Evolutionary conservation across 371 early-diverging fungal species (phyloP), one percentile per base, ranked within the genome.

Genomic region (Cokeromyces recurvatus): DNA sequence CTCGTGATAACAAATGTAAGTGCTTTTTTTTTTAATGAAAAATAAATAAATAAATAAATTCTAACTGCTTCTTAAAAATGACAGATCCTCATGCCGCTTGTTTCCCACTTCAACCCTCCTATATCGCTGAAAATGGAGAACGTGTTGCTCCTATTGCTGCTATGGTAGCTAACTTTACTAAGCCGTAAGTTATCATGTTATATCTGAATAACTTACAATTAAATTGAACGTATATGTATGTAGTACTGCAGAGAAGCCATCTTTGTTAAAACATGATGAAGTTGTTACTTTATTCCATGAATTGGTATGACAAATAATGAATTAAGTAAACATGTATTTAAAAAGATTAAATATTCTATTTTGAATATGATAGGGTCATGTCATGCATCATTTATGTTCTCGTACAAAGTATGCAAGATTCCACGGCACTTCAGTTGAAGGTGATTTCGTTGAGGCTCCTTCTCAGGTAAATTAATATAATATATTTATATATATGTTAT

Each of bases 371-470:
- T 64, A 67, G 91, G 93, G 74, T 8, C 93, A 93, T 43, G 89
- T 88, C 4, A 81, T 91, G 82, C 93, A 93, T 60, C 72, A 84
- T 46, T 73, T 90, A 24, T 88, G 87, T 71, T 79, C 85, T 21
- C 59, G 73, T 17, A 89, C 88, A 27, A 79, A 81, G 51, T 84
- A 71, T 63, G 66, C 79, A 6, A 62, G 84, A 17, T 85, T 90
- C 77, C 89, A 89, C 32, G 91, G 91, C 42, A 85, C 86, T 4
- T 62, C 68, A 51, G 88, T 87, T 42, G 86, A 92, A 62, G 73
- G 84, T 50, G 94, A 94, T 57, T 94, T 94, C 64, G 87, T 93
- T n/a, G 94, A 94, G 73, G 87, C 89, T 7, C 94, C 93, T 19
- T 87, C 89, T 21, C 92, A 92, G 47, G 70, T 69, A 65, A 38